Evolutionary conservation across 257 asterid genomes (phyloP).

Genomic region (Apocynum venetum): DNA sequence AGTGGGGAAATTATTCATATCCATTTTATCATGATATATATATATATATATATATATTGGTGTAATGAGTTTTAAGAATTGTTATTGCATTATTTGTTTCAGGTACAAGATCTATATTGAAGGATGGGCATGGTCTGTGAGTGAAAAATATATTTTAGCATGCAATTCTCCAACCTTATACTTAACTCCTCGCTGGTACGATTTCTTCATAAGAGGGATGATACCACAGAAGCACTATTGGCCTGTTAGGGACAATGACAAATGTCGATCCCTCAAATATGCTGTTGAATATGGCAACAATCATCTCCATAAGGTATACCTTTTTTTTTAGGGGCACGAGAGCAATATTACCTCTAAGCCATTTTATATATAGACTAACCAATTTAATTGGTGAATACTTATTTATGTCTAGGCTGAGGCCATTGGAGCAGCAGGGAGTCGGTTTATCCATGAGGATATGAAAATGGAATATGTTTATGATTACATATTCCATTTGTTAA

Average conservation of each 20-base stretch:
- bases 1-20: too few species aligned
- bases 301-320: slow-evolving; percentile 48
- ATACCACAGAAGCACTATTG: slow-evolving; percentile 73
- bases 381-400: too few species aligned
- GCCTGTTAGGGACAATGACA: slow-evolving; percentile 63
- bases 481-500: slow-evolving; percentile 69
- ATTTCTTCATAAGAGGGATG: slow-evolving; percentile 79
- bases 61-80: too few species aligned
- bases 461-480: slow-evolving; percentile 75
- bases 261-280: slow-evolving; percentile 70
- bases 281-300: slow-evolving; percentile 92
- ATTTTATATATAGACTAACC: too few species aligned
- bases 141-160: slow-evolving; percentile 81
- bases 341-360: too few species aligned
- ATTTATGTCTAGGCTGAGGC: slow-evolving; percentile 42
- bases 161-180: slow-evolving; percentile 74
- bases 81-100: not conserved
- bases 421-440: slow-evolving; percentile 73
- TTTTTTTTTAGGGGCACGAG: too few species aligned
- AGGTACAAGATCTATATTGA: slow-evolving; percentile 89
- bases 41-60: not conserved
- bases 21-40: too few species aligned
- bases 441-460: slow-evolving; percentile 62
- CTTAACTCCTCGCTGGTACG: slow-evolving; percentile 61
- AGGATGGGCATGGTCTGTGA: slow-evolving; percentile 90